Conservation (phyloP, 2,329 filamentous ascomycete species). For the Diaporthe citriasiana region DNA sequence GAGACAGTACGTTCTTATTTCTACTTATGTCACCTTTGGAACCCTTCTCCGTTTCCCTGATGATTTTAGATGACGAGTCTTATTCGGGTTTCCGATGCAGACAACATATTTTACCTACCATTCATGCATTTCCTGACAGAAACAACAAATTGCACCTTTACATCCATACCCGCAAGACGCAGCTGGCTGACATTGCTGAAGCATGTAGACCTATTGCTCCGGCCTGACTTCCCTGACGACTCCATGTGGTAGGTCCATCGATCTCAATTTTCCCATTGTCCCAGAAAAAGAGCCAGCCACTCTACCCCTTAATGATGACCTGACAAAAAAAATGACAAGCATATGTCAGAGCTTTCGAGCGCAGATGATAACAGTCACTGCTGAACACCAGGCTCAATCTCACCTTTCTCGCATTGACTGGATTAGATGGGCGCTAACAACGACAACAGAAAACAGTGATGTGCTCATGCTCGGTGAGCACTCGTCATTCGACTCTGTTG, state of each 20-base stretch:
- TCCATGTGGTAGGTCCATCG: conserved; percentile 34
- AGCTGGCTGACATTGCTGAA: conserved; percentile 36
- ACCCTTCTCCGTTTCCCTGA: conserved; percentile 51
- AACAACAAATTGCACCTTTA: conserved; percentile 48
- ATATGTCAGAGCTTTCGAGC: conserved; percentile 89
- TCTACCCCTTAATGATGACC: conserved; percentile 77
- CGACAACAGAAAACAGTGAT: conserved; percentile 36
- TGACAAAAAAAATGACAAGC: conserved; percentile 90
- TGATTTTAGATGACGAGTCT: conserved; percentile 82
- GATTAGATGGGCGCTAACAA: conserved; percentile 50
- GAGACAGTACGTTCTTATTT: conserved; percentile 16
- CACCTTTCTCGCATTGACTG: conserved; percentile 11
- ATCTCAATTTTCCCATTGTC: neutral
- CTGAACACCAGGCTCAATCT: conserved; percentile 51
- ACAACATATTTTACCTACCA: conserved; percentile 76
- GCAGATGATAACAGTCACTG: conserved; percentile 63
- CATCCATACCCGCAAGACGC: conserved; percentile 1
- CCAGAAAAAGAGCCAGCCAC: conserved; percentile 2
- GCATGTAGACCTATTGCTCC: neutral
- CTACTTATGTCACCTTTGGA: neutral
- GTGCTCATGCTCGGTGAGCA: neutral
- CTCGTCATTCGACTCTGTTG: neutral
- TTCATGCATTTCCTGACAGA: conserved; percentile 72
- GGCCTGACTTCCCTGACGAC: no score
- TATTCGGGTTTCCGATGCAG: conserved; percentile 80